phyloP scores from a whole-genome alignment of 208 protist genomes.

The Entamoeba moshkovskii region DNA sequence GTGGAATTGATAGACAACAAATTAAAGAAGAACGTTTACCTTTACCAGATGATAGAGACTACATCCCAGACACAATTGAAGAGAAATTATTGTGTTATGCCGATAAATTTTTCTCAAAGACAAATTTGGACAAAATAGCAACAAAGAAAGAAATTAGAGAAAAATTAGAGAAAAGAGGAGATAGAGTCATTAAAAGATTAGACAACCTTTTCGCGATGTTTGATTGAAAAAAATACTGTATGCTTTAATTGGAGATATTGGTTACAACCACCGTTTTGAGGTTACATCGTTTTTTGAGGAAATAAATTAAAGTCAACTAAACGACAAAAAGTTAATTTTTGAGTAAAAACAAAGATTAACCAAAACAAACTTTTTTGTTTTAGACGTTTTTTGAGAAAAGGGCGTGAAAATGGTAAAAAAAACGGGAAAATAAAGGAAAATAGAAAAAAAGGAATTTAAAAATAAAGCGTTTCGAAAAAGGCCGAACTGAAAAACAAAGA shows the following conservation, averaged over 20 bases:
- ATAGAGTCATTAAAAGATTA: background rate
- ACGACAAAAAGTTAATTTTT: too few relatives aligned
- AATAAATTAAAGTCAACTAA: too few relatives aligned
- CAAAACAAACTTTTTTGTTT: too few relatives aligned
- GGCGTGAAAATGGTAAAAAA: too few relatives aligned
- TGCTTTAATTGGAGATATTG: background rate
- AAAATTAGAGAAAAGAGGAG: background rate
- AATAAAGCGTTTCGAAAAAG: too few relatives aligned
- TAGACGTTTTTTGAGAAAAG: too few relatives aligned
- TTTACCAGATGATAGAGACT: background rate
- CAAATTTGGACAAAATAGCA: background rate
- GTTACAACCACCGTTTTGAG: too few relatives aligned
- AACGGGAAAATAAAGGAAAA: too few relatives aligned
- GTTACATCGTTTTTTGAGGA: too few relatives aligned
- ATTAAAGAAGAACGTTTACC: background rate
- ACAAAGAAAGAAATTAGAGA: background rate
- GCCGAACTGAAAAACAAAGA: too few relatives aligned
- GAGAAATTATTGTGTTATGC: background rate
- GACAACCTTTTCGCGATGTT: background rate
- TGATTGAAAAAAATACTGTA: background rate
- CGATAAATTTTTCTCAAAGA: background rate
- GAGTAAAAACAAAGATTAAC: too few relatives aligned
- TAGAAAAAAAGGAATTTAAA: too few relatives aligned
- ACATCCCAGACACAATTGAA: background rate
- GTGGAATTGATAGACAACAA: background rate